A percentile compares a stretch with the other conserved stretches of the same genome.
phyloP scores from a whole-genome alignment of 352 stramenopile species.

The Aphanomyces stellatus region DNA sequence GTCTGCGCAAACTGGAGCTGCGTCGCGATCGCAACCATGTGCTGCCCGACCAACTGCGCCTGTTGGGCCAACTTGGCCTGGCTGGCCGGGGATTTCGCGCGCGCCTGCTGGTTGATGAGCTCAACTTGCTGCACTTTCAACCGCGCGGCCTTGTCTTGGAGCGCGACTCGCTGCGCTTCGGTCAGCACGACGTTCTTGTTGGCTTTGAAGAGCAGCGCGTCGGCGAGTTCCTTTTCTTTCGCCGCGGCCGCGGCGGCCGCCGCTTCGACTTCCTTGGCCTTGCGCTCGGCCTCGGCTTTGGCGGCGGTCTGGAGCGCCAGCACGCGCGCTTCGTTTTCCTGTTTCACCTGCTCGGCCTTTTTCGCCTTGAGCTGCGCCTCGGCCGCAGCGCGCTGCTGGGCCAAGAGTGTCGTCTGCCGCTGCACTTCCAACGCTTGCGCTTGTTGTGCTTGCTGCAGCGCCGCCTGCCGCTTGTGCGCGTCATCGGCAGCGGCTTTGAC shows the following conservation, averaged over 20 bases:
- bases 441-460: conserved; percentile 9
- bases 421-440: conserved; percentile 28
- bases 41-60: conserved; percentile 40
- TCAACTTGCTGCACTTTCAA: conserved; percentile 31
- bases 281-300: neutral
- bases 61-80: conserved; percentile 66
- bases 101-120: conserved; percentile 27
- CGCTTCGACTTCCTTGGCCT: neutral
- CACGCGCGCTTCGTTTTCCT: neutral
- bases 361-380: conserved; percentile 26
- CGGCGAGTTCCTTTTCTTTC: conserved; percentile 51
- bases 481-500: too few species aligned
- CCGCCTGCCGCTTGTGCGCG: too few species aligned
- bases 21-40: conserved; percentile 55
- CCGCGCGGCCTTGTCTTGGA: conserved; percentile 63
- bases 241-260: too few species aligned
- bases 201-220: conserved; percentile 34
- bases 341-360: conserved; percentile 24
- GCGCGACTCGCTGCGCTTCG: conserved; percentile 50
- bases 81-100: conserved; percentile 51
- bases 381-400: conserved; percentile 22
- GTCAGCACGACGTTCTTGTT: conserved; percentile 24
- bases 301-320: neutral
- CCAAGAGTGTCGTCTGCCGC: conserved; percentile 39
- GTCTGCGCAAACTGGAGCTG: conserved; percentile 74